A percentile compares a stretch with the other conserved stretches of the same genome.
Conservation (phyloP, 1,139 yeast species). For the Wickerhamomyces sp. region DNA sequence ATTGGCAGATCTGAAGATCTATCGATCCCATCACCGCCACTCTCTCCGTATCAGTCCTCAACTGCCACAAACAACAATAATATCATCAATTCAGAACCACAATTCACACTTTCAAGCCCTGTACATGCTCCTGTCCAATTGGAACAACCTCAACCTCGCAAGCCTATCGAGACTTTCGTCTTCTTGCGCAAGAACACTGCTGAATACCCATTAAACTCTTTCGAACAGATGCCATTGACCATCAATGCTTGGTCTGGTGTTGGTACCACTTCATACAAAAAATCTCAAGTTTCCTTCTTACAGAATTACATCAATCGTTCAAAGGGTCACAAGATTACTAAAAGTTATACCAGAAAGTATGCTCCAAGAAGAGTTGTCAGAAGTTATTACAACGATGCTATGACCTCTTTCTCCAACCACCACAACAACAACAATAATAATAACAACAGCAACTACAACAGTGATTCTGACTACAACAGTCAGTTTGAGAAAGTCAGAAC, state of each 20-base stretch:
- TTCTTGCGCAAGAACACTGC: slow-evolving; percentile 10
- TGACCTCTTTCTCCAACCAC: too few species aligned
- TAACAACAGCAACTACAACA: slow-evolving; percentile 23
- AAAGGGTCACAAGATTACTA: slow-evolving; percentile 13
- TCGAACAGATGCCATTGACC: slow-evolving; percentile 40
- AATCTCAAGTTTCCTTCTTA: slow-evolving; percentile 43
- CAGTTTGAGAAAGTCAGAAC: slow-evolving; percentile 50
- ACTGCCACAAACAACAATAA: slow-evolving; percentile 7
- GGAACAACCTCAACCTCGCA: slow-evolving; percentile 2
- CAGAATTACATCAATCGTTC: slow-evolving; percentile 38
- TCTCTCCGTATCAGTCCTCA: slow-evolving; percentile 49
- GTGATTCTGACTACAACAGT: slow-evolving; percentile 27
- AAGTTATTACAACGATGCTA: slow-evolving; percentile 15
- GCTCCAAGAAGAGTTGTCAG: slow-evolving; percentile 29
- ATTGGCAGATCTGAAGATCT: slow-evolving; percentile 20
- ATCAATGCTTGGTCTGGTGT: slow-evolving; percentile 48
- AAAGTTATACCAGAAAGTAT: slow-evolving; percentile 25
- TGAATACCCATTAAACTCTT: slow-evolving; percentile 44
- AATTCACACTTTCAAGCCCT: slow-evolving; percentile 1
- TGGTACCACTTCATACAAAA: slow-evolving; percentile 36
- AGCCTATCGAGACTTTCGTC: slow-evolving; percentile 23
- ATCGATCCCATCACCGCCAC: slow-evolving; percentile 59
- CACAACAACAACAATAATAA: too few species aligned
- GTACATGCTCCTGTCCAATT: slow-evolving; percentile 2
- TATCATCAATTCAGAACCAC: slow-evolving; percentile 4